phyloP scores from a whole-genome alignment of 2,329 filamentous ascomycete species.

The Basipetospora chlamydospora region DNA sequence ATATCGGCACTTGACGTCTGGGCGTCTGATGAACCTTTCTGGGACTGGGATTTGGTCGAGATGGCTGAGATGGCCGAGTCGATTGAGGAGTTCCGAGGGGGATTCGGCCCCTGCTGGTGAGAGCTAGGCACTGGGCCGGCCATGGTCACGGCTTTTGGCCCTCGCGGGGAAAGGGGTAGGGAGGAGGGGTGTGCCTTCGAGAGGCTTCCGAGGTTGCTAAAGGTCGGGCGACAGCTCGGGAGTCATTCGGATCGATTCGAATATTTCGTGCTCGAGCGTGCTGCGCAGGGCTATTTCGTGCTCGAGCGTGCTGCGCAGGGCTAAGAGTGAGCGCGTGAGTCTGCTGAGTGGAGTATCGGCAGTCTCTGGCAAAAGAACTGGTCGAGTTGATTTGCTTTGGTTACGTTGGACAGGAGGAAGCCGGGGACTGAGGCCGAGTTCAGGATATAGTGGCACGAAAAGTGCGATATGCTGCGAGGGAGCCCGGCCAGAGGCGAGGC shows the following conservation, averaged over 20 bases:
- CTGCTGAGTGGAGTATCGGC: background rate
- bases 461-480: too few relatives aligned
- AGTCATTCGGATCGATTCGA: constrained; percentile 6
- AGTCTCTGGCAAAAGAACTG: too few relatives aligned
- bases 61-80: constrained; percentile 81
- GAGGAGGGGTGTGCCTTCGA: constrained; percentile 5
- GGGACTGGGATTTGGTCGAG: constrained; percentile 42
- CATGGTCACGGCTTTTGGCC: constrained; percentile 22
- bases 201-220: background rate
- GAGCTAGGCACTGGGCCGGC: constrained; percentile 28
- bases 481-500: too few relatives aligned
- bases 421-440: too few relatives aligned
- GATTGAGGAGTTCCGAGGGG: constrained; percentile 70
- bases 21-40: constrained; percentile 44
- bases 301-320: too few relatives aligned
- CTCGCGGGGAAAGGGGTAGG: background rate
- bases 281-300: too few relatives aligned
- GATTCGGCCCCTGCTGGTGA: constrained; percentile 21
- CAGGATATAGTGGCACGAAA: too few relatives aligned
- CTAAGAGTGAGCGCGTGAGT: background rate
- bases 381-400: too few relatives aligned
- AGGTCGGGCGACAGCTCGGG: background rate
- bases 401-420: too few relatives aligned
- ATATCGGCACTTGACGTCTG: constrained; percentile 58
- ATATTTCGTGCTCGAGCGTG: too few relatives aligned